phyloP scores from a whole-genome alignment of 2,329 filamentous ascomycete genomes.

The Sporothrix luriei region DNA sequence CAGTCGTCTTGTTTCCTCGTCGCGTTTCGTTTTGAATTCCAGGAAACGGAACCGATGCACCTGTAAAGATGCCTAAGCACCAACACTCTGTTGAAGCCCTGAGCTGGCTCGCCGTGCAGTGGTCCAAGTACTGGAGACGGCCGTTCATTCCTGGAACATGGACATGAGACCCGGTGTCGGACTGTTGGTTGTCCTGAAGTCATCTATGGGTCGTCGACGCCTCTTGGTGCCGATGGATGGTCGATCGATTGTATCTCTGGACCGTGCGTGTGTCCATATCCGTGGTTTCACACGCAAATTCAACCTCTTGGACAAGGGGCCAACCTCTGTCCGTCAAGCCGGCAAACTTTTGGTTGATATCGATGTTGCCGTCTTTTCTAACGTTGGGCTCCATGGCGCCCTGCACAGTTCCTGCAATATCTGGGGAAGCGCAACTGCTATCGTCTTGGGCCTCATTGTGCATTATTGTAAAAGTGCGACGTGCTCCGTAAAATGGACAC shows the following conservation, averaged over 20 bases:
- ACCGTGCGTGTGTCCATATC: not conserved
- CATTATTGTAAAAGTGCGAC: not conserved
- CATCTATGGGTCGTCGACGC: not conserved
- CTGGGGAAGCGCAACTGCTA: slow-evolving; percentile 17
- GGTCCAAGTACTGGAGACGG: not conserved
- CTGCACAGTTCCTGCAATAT: slow-evolving; percentile 20
- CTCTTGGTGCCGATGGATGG: not conserved
- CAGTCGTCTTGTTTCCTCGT: not conserved
- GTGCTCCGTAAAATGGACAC: slow-evolving; percentile 5
- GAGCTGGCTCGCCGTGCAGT: not conserved
- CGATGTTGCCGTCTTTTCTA: not conserved
- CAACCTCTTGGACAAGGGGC: not conserved
- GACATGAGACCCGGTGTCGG: not conserved
- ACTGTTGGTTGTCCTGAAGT: not conserved
- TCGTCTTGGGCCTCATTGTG: not conserved
- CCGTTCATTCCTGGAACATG: not conserved
- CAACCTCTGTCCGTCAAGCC: not conserved
- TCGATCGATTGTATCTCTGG: slow-evolving; percentile 13
- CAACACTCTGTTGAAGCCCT: not conserved
- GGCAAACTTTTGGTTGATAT: not conserved
- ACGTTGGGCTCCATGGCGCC: slow-evolving; percentile 13
- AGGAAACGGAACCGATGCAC: not conserved
- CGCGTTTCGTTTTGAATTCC: not conserved
- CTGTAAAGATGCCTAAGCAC: slow-evolving; percentile 22
- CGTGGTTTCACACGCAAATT: not conserved